These are phyloP conservation scores for Trichoderma arundinaceum DNA, from an alignment of 2,329 filamentous ascomycete species.

Conservation along the genomic window DNA sequence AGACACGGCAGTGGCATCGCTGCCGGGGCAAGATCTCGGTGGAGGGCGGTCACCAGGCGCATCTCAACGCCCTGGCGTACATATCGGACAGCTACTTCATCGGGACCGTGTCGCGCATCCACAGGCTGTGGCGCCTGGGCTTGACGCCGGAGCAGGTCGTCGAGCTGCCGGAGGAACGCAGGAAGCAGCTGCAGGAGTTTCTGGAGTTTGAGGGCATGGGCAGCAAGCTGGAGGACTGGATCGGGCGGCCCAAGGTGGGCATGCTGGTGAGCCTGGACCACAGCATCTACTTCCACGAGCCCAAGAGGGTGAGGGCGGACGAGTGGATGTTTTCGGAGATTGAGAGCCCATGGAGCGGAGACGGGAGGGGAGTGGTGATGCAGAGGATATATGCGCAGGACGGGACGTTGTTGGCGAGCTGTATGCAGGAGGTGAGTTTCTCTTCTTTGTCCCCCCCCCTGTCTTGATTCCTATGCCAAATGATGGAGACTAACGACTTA, in stretches of 20 bases:
- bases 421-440: slow-evolving; percentile 73
- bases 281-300: slow-evolving; percentile 71
- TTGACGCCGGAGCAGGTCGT: slow-evolving; percentile 60
- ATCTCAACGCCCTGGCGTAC: slow-evolving; percentile 88
- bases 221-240: slow-evolving; percentile 53
- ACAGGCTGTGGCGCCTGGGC: slow-evolving; percentile 77
- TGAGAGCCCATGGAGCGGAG: slow-evolving; percentile 79
- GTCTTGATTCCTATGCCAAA: not conserved
- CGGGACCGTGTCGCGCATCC: slow-evolving; percentile 81
- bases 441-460: not conserved
- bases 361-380: slow-evolving; percentile 76
- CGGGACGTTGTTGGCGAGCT: slow-evolving; percentile 76
- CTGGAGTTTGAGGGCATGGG: slow-evolving; percentile 52
- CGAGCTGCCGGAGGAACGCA: slow-evolving; percentile 51
- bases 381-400: slow-evolving; percentile 75
- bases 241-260: slow-evolving; percentile 65
- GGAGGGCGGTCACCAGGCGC: slow-evolving; percentile 76
- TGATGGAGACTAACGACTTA: not conserved
- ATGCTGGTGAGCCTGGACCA: slow-evolving; percentile 88
- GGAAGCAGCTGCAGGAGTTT: slow-evolving; percentile 46
- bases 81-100: slow-evolving; percentile 94
- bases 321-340: slow-evolving; percentile 84
- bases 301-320: slow-evolving; percentile 61
- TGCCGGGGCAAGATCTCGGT: slow-evolving; percentile 75
- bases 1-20: slow-evolving; percentile 75